Percentiles rank a stretch among this genome's conserved stretches.
phyloP scores from a whole-genome alignment of 257 asterid genomes.

The Fraxinus americana region DNA sequence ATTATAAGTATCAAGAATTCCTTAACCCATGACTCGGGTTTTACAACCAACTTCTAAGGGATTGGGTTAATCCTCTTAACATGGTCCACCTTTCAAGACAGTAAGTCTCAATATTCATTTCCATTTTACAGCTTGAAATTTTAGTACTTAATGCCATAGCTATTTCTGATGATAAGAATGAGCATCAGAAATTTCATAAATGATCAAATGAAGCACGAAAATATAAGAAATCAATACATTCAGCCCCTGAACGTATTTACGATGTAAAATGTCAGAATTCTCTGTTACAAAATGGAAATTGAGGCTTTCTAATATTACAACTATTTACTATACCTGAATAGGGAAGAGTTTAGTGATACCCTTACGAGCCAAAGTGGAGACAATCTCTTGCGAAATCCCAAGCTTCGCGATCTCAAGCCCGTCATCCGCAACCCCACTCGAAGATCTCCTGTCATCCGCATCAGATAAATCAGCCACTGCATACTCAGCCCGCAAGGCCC shows the following conservation, averaged over 20 bases:
- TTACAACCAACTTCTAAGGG: neutral
- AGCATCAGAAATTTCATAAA: neutral
- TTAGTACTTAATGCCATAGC: neutral
- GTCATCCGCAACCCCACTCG: conserved; percentile 48
- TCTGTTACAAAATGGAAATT: neutral
- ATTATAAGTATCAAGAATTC: neutral
- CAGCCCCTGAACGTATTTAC: neutral
- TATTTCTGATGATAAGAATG: neutral
- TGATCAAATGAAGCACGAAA: neutral
- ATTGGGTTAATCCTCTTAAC: no score
- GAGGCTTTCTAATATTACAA: neutral
- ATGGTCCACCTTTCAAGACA: no score
- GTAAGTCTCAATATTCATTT: neutral
- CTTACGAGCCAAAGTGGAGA: conserved; percentile 56
- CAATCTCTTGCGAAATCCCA: conserved; percentile 69
- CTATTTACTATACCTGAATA: conserved; percentile 65
- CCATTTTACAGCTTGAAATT: neutral
- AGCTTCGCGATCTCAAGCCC: conserved; percentile 90
- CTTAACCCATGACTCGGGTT: neutral
- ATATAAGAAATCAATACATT: neutral
- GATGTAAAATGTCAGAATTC: neutral
- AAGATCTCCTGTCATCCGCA: conserved; percentile 42
- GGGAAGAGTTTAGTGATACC: conserved; percentile 88
- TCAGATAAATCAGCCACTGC: conserved; percentile 70
- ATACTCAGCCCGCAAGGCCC: conserved; percentile 41